Evolutionary conservation across 257 asterid genomes (phyloP).

Genomic region (Rehmannia glutinosa): DNA sequence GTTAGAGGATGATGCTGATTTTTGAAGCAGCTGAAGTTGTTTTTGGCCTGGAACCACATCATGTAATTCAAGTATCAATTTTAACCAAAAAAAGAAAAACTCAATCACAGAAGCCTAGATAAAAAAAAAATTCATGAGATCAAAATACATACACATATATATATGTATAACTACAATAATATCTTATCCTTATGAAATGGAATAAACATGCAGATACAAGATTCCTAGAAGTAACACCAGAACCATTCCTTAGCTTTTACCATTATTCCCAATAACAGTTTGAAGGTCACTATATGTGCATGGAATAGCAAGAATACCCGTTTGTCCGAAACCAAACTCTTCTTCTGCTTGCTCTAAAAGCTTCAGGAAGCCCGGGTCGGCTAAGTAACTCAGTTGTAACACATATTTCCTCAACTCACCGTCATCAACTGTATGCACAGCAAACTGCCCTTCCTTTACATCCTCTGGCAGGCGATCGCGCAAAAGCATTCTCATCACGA

Average conservation of each 20-base stretch:
- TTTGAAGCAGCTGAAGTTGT: not conserved
- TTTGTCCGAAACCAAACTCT: conserved; percentile 46
- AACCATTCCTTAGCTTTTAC: not conserved
- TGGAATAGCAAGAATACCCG: conserved; percentile 47
- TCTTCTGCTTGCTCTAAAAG: conserved; percentile 44
- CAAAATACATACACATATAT: too few species aligned
- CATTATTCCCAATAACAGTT: conserved; percentile 25
- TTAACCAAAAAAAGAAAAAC: too few species aligned
- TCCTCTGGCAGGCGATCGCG: conserved; percentile 20
- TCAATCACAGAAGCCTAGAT: not conserved
- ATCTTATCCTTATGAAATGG: not conserved
- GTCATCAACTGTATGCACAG: conserved; percentile 37
- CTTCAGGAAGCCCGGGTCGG: conserved; percentile 37
- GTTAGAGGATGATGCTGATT: too few species aligned
- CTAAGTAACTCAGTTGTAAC: conserved; percentile 29
- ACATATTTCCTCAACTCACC: conserved; percentile 39
- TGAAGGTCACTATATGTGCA: conserved; percentile 41
- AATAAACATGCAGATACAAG: too few species aligned
- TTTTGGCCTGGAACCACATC: not conserved
- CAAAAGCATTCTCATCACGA: conserved; percentile 9
- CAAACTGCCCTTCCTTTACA: conserved; percentile 54
- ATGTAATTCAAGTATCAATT: too few species aligned
- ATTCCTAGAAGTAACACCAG: too few species aligned
- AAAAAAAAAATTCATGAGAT: not conserved
- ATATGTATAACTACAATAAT: not conserved